Percentiles rank a stretch among this genome's conserved stretches.
These are phyloP conservation scores for Tetrahymena thermophila DNA, from an alignment of 73 alveolate genomes.

Conservation along the genomic window DNA sequence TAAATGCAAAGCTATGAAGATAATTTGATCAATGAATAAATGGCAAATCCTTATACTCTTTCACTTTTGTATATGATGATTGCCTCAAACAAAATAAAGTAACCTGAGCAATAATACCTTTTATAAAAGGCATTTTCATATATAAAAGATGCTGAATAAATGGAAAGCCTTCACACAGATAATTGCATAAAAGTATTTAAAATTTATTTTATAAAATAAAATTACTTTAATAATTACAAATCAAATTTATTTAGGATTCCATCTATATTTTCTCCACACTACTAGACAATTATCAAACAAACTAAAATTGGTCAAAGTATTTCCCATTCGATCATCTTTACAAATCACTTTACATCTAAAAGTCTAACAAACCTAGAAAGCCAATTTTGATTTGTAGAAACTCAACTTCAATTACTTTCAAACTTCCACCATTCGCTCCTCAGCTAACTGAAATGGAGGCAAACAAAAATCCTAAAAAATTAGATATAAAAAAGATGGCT, in stretches of 20 bases:
- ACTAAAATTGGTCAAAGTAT: slow-evolving; percentile 36
- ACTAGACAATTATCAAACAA: slow-evolving; percentile 36
- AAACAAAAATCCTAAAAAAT: slow-evolving; percentile 57
- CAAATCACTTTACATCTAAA: slow-evolving; percentile 48
- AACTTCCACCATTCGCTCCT: slow-evolving; percentile 66
- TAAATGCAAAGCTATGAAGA: slow-evolving; percentile 59
- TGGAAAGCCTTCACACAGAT: slow-evolving; percentile 43
- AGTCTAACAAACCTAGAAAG: slow-evolving; percentile 53
- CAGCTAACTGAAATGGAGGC: slow-evolving; percentile 15
- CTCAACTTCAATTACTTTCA: slow-evolving; percentile 55
- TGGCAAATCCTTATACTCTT: slow-evolving; percentile 56
- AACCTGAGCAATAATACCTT: slow-evolving; percentile 52
- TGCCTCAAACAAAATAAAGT: slow-evolving; percentile 53
- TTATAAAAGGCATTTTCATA: slow-evolving; percentile 49
- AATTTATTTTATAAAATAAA: no score
- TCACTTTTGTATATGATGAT: slow-evolving; percentile 54
- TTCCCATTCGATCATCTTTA: slow-evolving; percentile 55
- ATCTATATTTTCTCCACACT: slow-evolving; percentile 53
- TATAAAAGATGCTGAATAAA: slow-evolving; percentile 50
- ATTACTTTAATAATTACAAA: background rate
- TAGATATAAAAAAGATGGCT: slow-evolving; percentile 57
- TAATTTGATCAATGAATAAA: slow-evolving; percentile 45
- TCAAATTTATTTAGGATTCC: slow-evolving; percentile 16
- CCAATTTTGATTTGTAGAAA: slow-evolving; percentile 64
- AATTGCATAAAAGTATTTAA: slow-evolving; percentile 29